Percentiles rank a stretch among this genome's conserved stretches.
Evolutionary conservation across 2,329 filamentous ascomycete genomes (phyloP).

Genomic region (Cryphonectria parasitica): DNA sequence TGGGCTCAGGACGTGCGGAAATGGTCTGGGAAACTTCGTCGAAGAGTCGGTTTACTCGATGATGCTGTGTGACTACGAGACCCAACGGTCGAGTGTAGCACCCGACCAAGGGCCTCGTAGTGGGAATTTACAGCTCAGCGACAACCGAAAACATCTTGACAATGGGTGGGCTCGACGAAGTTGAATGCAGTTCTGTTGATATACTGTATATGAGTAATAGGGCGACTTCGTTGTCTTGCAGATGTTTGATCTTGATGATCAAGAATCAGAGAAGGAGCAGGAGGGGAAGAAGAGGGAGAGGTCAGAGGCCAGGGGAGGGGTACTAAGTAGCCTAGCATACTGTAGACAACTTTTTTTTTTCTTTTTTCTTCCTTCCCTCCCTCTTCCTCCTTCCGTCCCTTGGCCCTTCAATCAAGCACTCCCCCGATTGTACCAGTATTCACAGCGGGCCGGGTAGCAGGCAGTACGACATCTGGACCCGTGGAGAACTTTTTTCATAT

Average conservation of each 20-base stretch:
- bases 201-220: constrained; percentile 44
- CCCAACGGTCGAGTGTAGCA: constrained; percentile 48
- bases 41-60: constrained; percentile 71
- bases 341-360: constrained; percentile 33
- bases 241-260: constrained; percentile 40
- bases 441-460: constrained; percentile 8
- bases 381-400: background rate
- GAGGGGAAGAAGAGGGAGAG: constrained; percentile 36
- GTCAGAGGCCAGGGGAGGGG: constrained; percentile 29
- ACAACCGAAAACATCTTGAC: constrained; percentile 72
- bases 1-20: constrained; percentile 56
- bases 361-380: constrained; percentile 30
- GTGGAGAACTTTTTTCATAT: constrained; percentile 23
- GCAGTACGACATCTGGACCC: constrained; percentile 16
- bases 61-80: constrained; percentile 85
- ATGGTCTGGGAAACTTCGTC: constrained; percentile 69
- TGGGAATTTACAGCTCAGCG: constrained; percentile 91
- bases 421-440: constrained; percentile 1
- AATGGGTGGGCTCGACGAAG: constrained; percentile 68
- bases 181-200: constrained; percentile 47
- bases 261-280: constrained; percentile 40
- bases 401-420: background rate
- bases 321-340: constrained; percentile 11
- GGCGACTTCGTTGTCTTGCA: constrained; percentile 70
- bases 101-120: constrained; percentile 67